Percentiles rank a stretch among this genome's conserved stretches.
These are phyloP conservation scores for Monilinia polystroma DNA, from an alignment of 2,329 filamentous ascomycete species.

Conservation along the genomic window DNA sequence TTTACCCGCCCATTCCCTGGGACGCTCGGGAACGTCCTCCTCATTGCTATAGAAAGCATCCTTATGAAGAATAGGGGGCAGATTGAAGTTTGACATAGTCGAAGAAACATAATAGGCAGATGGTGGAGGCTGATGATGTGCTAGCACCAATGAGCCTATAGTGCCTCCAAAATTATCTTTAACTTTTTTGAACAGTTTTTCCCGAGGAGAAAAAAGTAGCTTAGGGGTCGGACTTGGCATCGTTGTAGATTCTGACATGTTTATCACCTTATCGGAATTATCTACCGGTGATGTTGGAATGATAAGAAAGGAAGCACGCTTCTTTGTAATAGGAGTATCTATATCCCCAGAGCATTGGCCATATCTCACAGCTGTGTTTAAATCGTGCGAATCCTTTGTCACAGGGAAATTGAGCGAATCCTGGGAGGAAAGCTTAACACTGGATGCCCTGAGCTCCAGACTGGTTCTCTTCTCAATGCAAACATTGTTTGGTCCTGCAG, in stretches of 20 bases:
- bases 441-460: constrained; percentile 20
- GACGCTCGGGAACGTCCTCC: constrained; percentile 73
- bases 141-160: not conserved
- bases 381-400: constrained; percentile 73
- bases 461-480: not conserved
- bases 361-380: constrained; percentile 59
- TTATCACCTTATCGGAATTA: not conserved
- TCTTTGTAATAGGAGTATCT: not conserved
- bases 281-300: not conserved
- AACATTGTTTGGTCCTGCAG: not conserved
- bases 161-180: constrained; percentile 1
- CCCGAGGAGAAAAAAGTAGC: not conserved
- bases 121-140: constrained; percentile 42
- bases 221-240: not conserved
- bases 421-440: constrained; percentile 40
- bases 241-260: not conserved
- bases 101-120: constrained; percentile 49
- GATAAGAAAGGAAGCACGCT: not conserved
- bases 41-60: constrained; percentile 84
- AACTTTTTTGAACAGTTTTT: not conserved
- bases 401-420: constrained; percentile 63
- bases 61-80: constrained; percentile 74
- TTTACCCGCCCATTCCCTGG: constrained; percentile 81
- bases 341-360: constrained; percentile 60
- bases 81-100: constrained; percentile 56